phyloP scores from a whole-genome alignment of 495 filamentous ascomycete genomes.

The Ascodesmis nigricans region DNA sequence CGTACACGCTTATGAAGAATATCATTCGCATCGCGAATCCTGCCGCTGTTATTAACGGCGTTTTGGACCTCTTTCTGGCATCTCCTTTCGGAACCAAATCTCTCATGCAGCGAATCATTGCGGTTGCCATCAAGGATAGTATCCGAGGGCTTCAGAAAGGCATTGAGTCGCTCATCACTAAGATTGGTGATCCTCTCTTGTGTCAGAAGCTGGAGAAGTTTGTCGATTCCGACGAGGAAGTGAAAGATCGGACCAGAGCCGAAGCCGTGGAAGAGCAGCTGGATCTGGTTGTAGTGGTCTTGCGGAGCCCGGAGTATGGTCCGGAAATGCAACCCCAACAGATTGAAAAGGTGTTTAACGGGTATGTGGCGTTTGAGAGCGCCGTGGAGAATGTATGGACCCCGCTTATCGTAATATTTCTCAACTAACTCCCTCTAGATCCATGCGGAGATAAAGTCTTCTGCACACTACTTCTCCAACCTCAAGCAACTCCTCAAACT shows the following conservation, averaged over 20 bases:
- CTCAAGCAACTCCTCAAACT: constrained; percentile 90
- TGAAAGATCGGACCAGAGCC: constrained; percentile 49
- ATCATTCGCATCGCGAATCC: constrained; percentile 91
- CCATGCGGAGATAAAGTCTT: constrained; percentile 67
- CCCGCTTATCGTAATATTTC: too few relatives aligned
- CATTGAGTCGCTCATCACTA: constrained; percentile 50
- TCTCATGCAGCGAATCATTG: constrained; percentile 78
- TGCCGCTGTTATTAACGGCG: constrained; percentile 77
- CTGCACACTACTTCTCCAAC: constrained; percentile 75
- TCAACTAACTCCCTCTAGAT: constrained; percentile 21
- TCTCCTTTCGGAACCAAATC: constrained; percentile 82
- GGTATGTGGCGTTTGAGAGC: constrained; percentile 90
- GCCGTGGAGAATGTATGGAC: constrained; percentile 63
- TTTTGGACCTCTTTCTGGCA: constrained; percentile 84
- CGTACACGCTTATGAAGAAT: constrained; percentile 84
- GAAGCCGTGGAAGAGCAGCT: constrained; percentile 48
- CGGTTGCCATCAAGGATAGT: constrained; percentile 74
- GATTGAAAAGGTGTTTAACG: constrained; percentile 67
- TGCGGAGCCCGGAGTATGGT: constrained; percentile 48
- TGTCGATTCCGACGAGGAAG: constrained; percentile 43
- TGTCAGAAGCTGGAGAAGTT: constrained; percentile 63
- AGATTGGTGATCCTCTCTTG: constrained; percentile 60
- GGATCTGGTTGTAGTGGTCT: constrained; percentile 65
- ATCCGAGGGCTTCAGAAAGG: constrained; percentile 63
- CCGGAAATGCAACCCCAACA: constrained; percentile 50